Evolutionary conservation across 768 basidiomycete genomes (phyloP).

Genomic region (Boletellus sp.): DNA sequence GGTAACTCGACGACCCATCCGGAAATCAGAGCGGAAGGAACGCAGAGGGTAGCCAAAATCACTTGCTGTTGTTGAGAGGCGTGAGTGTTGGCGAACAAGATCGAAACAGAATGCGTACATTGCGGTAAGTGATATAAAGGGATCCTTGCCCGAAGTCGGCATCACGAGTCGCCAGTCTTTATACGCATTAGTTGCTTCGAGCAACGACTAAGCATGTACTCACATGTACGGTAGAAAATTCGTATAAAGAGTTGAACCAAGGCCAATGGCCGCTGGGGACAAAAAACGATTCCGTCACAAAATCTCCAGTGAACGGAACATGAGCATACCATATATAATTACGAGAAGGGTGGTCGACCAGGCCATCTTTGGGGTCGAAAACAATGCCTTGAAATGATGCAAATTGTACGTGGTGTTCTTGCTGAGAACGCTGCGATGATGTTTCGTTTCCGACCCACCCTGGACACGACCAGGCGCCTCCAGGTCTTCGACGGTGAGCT

Average conservation of each 20-base stretch:
- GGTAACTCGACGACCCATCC: slow-evolving; percentile 69
- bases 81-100: not conserved
- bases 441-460: slow-evolving; percentile 10
- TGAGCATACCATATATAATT: slow-evolving; percentile 39
- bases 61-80: slow-evolving; percentile 47
- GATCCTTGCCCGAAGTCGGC: slow-evolving; percentile 68
- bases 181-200: not conserved
- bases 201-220: slow-evolving; percentile 11
- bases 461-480: slow-evolving; percentile 27
- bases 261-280: slow-evolving; percentile 63
- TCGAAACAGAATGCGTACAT: slow-evolving; percentile 38
- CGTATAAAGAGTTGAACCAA: slow-evolving; percentile 70
- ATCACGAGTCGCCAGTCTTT: slow-evolving; percentile 59
- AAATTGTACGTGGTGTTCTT: slow-evolving; percentile 39
- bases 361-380: slow-evolving; percentile 59
- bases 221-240: slow-evolving; percentile 52
- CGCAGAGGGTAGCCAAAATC: slow-evolving; percentile 62
- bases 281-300: not conserved
- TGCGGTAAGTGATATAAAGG: slow-evolving; percentile 68
- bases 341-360: slow-evolving; percentile 64
- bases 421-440: slow-evolving; percentile 31
- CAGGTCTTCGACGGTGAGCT: slow-evolving; percentile 45
- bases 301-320: not conserved
- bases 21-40: slow-evolving; percentile 69
- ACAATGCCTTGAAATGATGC: slow-evolving; percentile 55